Percentiles rank a stretch among this genome's conserved stretches.
phyloP scores from a whole-genome alignment of 805 yeast species.

The Yarrowia sp. region DNA sequence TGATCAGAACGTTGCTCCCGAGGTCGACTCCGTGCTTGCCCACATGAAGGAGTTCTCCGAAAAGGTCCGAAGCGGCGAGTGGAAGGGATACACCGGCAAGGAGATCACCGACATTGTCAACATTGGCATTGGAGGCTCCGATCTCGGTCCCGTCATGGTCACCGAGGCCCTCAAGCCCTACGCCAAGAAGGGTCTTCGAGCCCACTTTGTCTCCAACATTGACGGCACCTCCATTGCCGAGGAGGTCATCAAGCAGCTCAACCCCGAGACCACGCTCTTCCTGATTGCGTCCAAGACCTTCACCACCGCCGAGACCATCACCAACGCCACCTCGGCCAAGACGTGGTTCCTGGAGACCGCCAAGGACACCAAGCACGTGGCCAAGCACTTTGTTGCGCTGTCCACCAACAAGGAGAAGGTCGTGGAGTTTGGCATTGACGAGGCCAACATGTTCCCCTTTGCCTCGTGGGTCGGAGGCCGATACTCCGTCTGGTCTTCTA shows the following conservation, averaged over 20 bases:
- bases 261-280: constrained; percentile 84
- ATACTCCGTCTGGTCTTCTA: constrained; percentile 99
- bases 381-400: constrained; percentile 96
- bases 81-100: constrained; percentile 98
- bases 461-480: constrained; percentile 99
- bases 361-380: constrained; percentile 66
- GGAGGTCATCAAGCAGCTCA: constrained; percentile 61
- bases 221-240: constrained; percentile 98
- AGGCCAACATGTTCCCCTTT: constrained; percentile 97
- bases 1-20: constrained; percentile 84
- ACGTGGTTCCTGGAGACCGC: constrained; percentile 82
- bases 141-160: constrained; percentile 98
- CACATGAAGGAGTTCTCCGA: constrained; percentile 97
- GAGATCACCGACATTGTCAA: constrained; percentile 89
- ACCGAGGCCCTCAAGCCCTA: constrained; percentile 96
- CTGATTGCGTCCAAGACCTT: constrained; percentile 95
- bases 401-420: constrained; percentile 92
- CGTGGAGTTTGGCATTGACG: constrained; percentile 92
- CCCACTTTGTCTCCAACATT: constrained; percentile 94
- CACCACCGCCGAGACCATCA: constrained; percentile 97
- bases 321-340: constrained; percentile 95
- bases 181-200: constrained; percentile 63
- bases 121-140: constrained; percentile 99
- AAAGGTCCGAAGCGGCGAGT: constrained; percentile 81
- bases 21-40: constrained; percentile 83